phyloP scores from a whole-genome alignment of 805 yeast species.

The Candida xiaguanensis region DNA sequence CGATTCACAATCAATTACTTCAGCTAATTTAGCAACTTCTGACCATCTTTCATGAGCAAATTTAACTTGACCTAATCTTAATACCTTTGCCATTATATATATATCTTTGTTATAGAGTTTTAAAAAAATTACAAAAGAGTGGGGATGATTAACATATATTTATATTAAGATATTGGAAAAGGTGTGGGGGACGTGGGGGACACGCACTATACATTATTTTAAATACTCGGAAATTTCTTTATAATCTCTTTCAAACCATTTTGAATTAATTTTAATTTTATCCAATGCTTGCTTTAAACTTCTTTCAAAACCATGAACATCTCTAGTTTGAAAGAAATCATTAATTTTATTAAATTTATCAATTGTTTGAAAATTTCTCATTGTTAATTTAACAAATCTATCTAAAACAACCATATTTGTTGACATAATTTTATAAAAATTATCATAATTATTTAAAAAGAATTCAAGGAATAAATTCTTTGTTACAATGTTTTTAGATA shows the following conservation, averaged over 20 bases:
- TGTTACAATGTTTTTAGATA: constrained; percentile 44
- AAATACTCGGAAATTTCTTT: constrained; percentile 28
- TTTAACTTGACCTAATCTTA: constrained; percentile 59
- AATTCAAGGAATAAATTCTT: constrained; percentile 47
- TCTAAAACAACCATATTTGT: constrained; percentile 51
- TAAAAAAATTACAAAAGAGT: background rate
- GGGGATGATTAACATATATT: background rate
- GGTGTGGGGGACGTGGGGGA: constrained; percentile 3
- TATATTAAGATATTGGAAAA: background rate
- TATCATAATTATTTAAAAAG: constrained; percentile 45
- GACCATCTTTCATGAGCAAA: constrained; percentile 69
- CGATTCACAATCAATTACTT: constrained; percentile 36
- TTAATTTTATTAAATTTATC: constrained; percentile 29
- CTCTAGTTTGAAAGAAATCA: constrained; percentile 27
- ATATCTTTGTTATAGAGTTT: too few species aligned
- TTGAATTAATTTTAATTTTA: constrained; percentile 43
- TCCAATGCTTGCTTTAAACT: constrained; percentile 56
- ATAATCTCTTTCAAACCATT: constrained; percentile 49
- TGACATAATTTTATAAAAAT: constrained; percentile 41
- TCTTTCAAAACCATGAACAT: constrained; percentile 49
- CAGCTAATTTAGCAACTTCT: constrained; percentile 41
- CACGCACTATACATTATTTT: too few species aligned
- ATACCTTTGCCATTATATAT: constrained; percentile 45
- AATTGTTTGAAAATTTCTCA: constrained; percentile 36
- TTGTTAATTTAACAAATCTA: constrained; percentile 39